Evolutionary conservation across 2,329 filamentous ascomycete species (phyloP), one percentile per base, ranked within the genome.

Genomic region (Pestalotiopsis sp.): DNA sequence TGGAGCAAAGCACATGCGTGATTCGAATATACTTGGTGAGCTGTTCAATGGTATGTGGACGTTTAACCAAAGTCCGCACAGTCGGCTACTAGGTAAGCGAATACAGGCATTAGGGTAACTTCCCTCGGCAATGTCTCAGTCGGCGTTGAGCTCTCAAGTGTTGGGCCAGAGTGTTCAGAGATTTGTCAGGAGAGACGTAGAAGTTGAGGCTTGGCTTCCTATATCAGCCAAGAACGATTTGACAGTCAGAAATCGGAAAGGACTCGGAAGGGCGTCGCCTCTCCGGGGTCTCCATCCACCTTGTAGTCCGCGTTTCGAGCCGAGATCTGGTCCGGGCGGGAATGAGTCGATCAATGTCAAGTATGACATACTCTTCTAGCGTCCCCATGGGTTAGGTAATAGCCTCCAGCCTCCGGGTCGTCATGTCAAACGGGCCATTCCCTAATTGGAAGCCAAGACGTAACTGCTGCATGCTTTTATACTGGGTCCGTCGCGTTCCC

Each of bases 361-460:
- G 45, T 36, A 52, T 52, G 57, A 36, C 23, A 27, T 27, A 12
- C 59, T 20, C 27, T 58, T 38, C 45, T 38, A 25, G 52, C 52
- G 63, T 12, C 25, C 25, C 25, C 41, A 31, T 36, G 63, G 63
- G 63, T 66, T 66, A 66, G 63, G 63, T 66, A 66, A 66, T 45
- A 20, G 23, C 11, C 38, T 45, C 38, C 23, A 63, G 36, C 31
- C 23, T 27, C n/a, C 13, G 38, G 36, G 59, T 36, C 27, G 14
- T 49, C 40, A 17, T 14, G 36, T 36, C 23, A n/a, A 60, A 61
- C 20, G 7, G 31, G 58, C 68, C 41, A 62, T 59, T 6, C 68
- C 66, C 41, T 31, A 70, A 56, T 56, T 57, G 70, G 68, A 67
- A 71, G 70, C 70, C 70, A 72, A 72, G 70, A 72, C 63, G 25